A percentile compares a stretch with the other conserved stretches of the same genome.
These are phyloP conservation scores for Vitis hybrid DNA, from an alignment of 177 flowering plant species.

Conservation along the genomic window DNA sequence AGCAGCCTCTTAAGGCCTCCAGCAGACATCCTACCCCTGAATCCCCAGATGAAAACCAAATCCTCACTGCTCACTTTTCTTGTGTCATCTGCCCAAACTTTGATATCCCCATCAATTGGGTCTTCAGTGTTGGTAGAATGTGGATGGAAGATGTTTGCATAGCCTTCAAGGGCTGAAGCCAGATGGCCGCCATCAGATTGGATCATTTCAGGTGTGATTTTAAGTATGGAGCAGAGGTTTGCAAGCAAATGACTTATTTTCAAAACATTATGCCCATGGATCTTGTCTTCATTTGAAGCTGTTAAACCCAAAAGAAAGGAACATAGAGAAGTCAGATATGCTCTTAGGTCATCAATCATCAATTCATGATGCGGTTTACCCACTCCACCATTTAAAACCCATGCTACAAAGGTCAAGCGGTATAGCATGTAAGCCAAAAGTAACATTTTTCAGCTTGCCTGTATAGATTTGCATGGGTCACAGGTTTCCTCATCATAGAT, in stretches of 20 bases:
- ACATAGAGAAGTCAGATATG: slow-evolving; percentile 3
- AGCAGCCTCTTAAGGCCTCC: slow-evolving; percentile 46
- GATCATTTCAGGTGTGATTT: slow-evolving; percentile 21
- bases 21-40: slow-evolving; percentile 44
- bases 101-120: slow-evolving; percentile 31
- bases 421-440: no score
- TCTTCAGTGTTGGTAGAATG: slow-evolving; percentile 28
- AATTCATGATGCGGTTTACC: no score
- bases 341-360: no score
- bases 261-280: slow-evolving; percentile 58
- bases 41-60: slow-evolving; percentile 84
- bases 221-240: slow-evolving; percentile 51
- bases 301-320: slow-evolving; percentile 16
- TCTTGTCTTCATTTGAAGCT: slow-evolving; percentile 42
- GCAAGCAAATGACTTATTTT: slow-evolving; percentile 55
- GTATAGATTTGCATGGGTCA: no score
- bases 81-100: slow-evolving; percentile 31
- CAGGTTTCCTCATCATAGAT: no score
- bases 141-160: slow-evolving; percentile 40
- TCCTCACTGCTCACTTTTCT: slow-evolving; percentile 45
- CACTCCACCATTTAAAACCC: no score
- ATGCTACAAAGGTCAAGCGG: no score
- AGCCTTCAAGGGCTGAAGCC: slow-evolving; percentile 26
- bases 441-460: no score
- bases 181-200: slow-evolving; percentile 6